These are phyloP conservation scores for Chytriomyces sp. DNA, from an alignment of 192 early-diverging fungal species.

Conservation along the genomic window DNA sequence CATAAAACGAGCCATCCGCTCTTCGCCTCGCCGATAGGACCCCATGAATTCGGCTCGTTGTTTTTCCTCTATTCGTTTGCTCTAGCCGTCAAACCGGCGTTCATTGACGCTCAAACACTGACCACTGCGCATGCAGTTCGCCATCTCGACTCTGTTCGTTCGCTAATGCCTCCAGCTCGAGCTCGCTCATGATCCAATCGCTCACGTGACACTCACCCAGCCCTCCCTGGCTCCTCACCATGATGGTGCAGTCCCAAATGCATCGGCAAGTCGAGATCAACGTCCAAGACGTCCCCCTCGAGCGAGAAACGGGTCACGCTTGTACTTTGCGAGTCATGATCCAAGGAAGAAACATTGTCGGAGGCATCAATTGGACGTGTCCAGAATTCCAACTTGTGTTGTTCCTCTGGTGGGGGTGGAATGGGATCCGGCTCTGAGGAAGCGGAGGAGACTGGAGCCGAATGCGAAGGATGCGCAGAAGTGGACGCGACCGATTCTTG, in stretches of 20 bases:
- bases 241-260: slow-evolving; percentile 87
- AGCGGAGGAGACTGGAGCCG: slow-evolving; percentile 48
- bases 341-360: slow-evolving; percentile 41
- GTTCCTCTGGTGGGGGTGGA: slow-evolving; percentile 23
- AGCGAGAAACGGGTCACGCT: slow-evolving; percentile 78
- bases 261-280: slow-evolving; percentile 54
- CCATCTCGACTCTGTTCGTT: too few relatives aligned
- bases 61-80: too few relatives aligned
- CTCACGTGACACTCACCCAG: too few relatives aligned
- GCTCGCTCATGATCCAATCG: too few relatives aligned
- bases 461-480: slow-evolving; percentile 27
- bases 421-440: slow-evolving; percentile 3
- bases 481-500: background rate
- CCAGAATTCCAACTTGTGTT: slow-evolving; percentile 50
- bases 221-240: slow-evolving; percentile 76
- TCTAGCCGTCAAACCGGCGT: too few relatives aligned
- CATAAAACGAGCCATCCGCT: background rate
- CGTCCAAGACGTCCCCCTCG: slow-evolving; percentile 67
- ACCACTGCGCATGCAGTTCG: too few relatives aligned
- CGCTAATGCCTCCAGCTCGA: too few relatives aligned
- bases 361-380: slow-evolving; percentile 40
- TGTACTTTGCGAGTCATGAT: slow-evolving; percentile 37
- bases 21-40: too few relatives aligned
- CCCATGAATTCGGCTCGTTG: too few relatives aligned
- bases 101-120: too few relatives aligned